These are phyloP conservation scores for Rhododendron mucronatum DNA, from an alignment of 148 eudicot species.

Conservation along the genomic window DNA sequence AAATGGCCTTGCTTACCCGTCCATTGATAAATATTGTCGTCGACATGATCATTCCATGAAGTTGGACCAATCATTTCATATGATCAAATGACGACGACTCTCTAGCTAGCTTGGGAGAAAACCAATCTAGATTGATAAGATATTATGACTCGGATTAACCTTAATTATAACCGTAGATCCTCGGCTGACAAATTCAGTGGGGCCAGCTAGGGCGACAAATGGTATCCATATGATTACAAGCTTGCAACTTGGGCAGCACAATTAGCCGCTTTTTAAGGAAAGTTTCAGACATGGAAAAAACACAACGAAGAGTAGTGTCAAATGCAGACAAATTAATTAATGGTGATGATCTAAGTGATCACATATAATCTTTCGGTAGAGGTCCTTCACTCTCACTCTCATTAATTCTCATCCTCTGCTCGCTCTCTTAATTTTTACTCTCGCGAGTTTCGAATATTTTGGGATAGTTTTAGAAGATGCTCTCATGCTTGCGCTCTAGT, in stretches of 20 bases:
- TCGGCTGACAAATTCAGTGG: neutral
- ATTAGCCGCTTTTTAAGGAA: neutral
- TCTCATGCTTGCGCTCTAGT: too few species aligned
- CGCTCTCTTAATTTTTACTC: neutral
- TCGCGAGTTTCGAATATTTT: too few species aligned
- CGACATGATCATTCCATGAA: neutral
- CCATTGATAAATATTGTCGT: neutral
- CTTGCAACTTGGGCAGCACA: conserved; percentile 10
- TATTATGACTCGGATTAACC: too few species aligned
- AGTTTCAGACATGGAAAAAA: neutral
- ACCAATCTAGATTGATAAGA: neutral
- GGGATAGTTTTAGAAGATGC: neutral
- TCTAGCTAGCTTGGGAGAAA: neutral
- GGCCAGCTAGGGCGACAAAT: conserved; percentile 7
- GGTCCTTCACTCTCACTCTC: neutral
- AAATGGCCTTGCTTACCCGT: neutral
- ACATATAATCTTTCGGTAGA: neutral
- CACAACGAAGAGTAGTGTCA: neutral
- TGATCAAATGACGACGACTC: neutral
- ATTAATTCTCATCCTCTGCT: neutral
- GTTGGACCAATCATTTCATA: neutral
- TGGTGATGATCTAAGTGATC: neutral
- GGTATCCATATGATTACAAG: conserved; percentile 12
- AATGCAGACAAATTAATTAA: neutral
- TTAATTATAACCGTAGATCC: neutral